Base-by-base conservation (phyloP, 345 rosid species). In the Trapa bicornis region DNA sequence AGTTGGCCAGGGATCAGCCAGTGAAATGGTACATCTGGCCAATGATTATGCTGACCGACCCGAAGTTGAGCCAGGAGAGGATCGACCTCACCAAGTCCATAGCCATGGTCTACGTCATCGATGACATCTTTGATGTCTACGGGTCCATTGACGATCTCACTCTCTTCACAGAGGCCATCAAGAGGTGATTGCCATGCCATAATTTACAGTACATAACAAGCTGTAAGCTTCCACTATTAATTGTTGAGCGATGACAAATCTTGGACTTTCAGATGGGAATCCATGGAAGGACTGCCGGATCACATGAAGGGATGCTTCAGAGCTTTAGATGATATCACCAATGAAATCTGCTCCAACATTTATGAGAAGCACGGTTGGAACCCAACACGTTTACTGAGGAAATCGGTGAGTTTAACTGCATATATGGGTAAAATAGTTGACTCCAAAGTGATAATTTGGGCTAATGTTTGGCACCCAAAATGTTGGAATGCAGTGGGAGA, bases 301-400 rank as follows among this genome's bases (percentile, higher is more conserved):
- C 77, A 65, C 41, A 73, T 77, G 83, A 75, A 77, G 64, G 22
- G 70, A 42, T 71, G 80, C 48, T 77, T 77, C 63, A 47, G 75
- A 1, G 79, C 74, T 3, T 67, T 77, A 1, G 74, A 64, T 15
- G 73, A 77, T 41, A 66, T 61, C 37, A 65, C 73, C 6, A 77
- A 77, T 9, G 79, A 79, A 38, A 71, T 71, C 65, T 71, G 75
- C 71, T 68, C 52, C 8, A 70, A 70, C 1, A 53, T 54, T 60
- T 68, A 77, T 11, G 60, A 45, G 32, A 74, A 69, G 43, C 65
- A 70, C 0, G 73, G 68, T 5, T 68, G 56, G 33, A 66, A 72
- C 13, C 61, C 69, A 2, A 2, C 68, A 3, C 15, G 2, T 11
- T 39, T 52, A 17, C 45, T 78, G 3, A 32, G 52, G 37, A 75